Base-by-base conservation (phyloP, 1,284 basidiomycete genomes). In the Ustilago curta region DNA sequence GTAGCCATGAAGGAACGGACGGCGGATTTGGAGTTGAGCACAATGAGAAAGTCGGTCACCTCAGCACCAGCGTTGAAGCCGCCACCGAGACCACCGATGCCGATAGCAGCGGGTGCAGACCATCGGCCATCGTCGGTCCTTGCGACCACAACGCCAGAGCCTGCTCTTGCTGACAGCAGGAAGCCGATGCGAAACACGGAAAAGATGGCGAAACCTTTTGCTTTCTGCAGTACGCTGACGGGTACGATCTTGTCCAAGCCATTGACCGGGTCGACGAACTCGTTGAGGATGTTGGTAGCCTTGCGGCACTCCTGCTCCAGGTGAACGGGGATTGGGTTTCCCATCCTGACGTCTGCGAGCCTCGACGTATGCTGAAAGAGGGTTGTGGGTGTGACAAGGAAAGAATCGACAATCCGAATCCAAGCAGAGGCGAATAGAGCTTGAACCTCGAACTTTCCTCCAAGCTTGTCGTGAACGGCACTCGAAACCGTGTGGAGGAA, bases 31-130 rank as follows among this genome's bases (percentile, higher is more conserved):
- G 92, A 92, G 83, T 98, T 98, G 52, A 98, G 88, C 11, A 98
- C 92, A 63, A 98, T 89, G 59, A 99, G 87, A 81, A 98, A 97
- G 83, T 99, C 97, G 1, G 96, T 97, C 86, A 97, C 90, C 85
- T 95, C 93, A 62, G 93, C 92, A 19, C 92, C 92, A 27, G 83
- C 85, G 73, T 89, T 95, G 37, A 97, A 88, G 4, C 96, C 96
- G 12, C 97, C 85, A 0, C 96, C 96, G 12, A 84, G 78, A 43
- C 85, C 85, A 5, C 93, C 96, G n/a, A 94, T 91, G 21, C 94
- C 95, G 59, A 98, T 96, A 0, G 95, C 97, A 81, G 92, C 92
- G 4, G 96, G 95, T 27, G 95, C 91, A 48, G 93, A 94, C 94
- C 95, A 98, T 48, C 93, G 87, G 74, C 95, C 96, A 85, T 97